Evolutionary conservation across 106 monocot species (phyloP).

Genomic region (Dactylorhiza incarnata): DNA sequence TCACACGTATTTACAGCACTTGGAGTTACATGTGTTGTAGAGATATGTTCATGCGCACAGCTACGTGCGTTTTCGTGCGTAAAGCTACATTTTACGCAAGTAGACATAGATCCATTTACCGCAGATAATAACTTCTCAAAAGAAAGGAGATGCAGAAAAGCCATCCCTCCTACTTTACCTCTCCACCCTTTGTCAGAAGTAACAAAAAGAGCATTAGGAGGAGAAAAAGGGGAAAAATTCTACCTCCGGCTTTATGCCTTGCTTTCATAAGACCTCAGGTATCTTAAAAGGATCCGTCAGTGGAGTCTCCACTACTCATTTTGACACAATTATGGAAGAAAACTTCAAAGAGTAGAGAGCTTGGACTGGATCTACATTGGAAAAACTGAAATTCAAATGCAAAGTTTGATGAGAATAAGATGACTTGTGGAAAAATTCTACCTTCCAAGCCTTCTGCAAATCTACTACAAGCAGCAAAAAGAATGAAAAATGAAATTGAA

Average conservation of each 20-base stretch:
- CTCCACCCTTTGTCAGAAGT: no score
- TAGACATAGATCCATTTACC: no score
- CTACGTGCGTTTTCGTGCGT: no score
- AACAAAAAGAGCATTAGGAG: no score
- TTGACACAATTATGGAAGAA: not conserved
- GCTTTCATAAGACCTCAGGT: not conserved
- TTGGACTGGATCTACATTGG: not conserved
- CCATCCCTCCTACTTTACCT: no score
- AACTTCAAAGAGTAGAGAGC: not conserved
- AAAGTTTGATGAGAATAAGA: not conserved
- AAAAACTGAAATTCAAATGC: not conserved
- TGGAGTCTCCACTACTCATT: slow-evolving; percentile 1
- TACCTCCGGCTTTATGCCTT: no score
- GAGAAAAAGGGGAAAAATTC: not conserved
- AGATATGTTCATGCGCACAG: no score
- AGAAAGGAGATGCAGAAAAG: no score
- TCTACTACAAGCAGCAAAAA: not conserved
- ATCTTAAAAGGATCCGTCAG: not conserved
- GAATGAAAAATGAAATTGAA: not conserved
- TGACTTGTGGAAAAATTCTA: not conserved
- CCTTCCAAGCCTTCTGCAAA: not conserved
- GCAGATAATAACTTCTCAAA: no score
- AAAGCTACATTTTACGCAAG: no score
- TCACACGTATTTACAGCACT: no score
- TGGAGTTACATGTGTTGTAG: no score